phyloP scores from a whole-genome alignment of 106 monocot species.

The Alisma plantagoaquatica region DNA sequence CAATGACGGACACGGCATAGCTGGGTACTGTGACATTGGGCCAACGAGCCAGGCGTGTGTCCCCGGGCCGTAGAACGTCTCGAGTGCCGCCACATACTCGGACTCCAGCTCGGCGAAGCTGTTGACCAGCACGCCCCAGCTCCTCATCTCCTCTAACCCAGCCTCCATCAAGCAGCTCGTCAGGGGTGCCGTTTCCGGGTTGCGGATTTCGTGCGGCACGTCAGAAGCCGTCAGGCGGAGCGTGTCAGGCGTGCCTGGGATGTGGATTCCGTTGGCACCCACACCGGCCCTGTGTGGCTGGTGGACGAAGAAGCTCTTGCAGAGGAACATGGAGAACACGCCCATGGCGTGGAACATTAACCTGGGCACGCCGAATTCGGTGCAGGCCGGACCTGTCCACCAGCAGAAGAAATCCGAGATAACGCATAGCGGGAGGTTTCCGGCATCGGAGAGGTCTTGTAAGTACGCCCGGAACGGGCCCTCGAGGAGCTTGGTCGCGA shows the following conservation, averaged over 20 bases:
- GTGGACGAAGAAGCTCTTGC: background rate
- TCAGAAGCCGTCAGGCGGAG: background rate
- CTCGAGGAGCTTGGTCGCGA: background rate
- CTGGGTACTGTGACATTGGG: background rate
- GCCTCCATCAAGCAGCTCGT: background rate
- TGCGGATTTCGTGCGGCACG: background rate
- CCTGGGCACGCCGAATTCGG: background rate
- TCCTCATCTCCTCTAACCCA: background rate
- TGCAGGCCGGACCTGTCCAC: background rate
- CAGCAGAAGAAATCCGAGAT: background rate
- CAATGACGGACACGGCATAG: background rate
- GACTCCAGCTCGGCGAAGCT: slow-evolving; percentile 8
- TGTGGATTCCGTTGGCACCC: background rate
- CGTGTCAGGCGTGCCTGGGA: background rate
- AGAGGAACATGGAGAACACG: background rate
- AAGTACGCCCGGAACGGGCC: background rate
- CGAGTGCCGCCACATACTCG: background rate
- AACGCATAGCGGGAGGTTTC: background rate
- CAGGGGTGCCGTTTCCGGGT: background rate
- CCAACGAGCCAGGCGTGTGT: background rate
- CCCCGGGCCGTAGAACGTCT: background rate
- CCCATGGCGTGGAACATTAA: slow-evolving; percentile 1
- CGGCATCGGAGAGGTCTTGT: background rate
- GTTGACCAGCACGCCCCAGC: slow-evolving; percentile 5
- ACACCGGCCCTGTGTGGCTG: background rate